Percentiles rank a stretch among this genome's conserved stretches.
Evolutionary conservation across 306 rosid genomes (phyloP).

Genomic region (Crotalaria pallida): DNA sequence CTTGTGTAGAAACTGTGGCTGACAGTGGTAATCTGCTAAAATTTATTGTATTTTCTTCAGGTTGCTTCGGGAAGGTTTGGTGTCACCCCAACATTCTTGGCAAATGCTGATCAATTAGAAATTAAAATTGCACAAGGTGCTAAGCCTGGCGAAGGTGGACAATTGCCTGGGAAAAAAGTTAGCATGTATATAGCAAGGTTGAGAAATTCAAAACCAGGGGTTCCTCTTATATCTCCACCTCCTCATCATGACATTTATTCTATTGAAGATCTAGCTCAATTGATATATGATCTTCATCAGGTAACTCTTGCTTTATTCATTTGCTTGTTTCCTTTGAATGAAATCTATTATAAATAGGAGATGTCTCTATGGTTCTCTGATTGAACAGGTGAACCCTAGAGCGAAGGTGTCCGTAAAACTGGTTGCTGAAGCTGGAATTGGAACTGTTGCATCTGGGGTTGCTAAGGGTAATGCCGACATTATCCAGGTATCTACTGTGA

Average conservation of each 20-base stretch:
- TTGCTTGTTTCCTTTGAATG: constrained; percentile 12
- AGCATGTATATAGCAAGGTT: constrained; percentile 97
- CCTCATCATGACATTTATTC: constrained; percentile 99
- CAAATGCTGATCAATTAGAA: constrained; percentile 94
- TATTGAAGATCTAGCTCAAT: constrained; percentile 97
- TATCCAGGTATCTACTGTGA: constrained; percentile 64
- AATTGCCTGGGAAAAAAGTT: constrained; percentile 97
- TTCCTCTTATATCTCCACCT: constrained; percentile 99
- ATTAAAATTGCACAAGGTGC: constrained; percentile 99
- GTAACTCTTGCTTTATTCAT: constrained; percentile 37
- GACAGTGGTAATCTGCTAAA: constrained; percentile 24
- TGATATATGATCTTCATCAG: constrained; percentile 99
- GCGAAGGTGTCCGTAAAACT: constrained; percentile 97
- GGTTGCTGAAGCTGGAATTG: constrained; percentile 99
- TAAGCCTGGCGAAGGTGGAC: constrained; percentile 99
- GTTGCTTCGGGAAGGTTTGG: constrained; percentile 99
- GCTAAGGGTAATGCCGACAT: constrained; percentile 98
- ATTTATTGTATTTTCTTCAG: constrained; percentile 41
- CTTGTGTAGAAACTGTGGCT: not conserved
- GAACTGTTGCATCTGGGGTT: constrained; percentile 99
- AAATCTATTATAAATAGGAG: constrained; percentile 17
- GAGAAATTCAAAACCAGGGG: constrained; percentile 99
- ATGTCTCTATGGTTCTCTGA: constrained; percentile 20
- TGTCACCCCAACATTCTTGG: constrained; percentile 98
- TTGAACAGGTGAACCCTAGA: constrained; percentile 81